A percentile compares a stretch with the other conserved stretches of the same genome.
phyloP scores from a whole-genome alignment of 225 moss, liverwort and hornwort genomes.

The Polytrichum commune region DNA sequence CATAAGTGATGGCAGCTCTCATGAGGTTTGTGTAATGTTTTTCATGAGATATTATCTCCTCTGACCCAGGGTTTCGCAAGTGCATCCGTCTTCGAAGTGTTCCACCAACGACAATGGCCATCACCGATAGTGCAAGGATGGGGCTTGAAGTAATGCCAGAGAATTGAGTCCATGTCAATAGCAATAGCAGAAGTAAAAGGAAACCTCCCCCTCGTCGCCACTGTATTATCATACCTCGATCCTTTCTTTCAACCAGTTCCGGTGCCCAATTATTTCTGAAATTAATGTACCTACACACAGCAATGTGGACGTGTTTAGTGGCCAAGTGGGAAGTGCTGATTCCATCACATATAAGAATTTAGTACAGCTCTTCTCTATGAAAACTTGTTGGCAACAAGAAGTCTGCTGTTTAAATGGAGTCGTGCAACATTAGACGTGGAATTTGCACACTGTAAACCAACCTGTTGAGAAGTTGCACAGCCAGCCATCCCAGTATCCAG shows the following conservation, averaged over 20 bases:
- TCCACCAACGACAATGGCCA: conserved; percentile 11
- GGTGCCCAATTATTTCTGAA: conserved; percentile 11
- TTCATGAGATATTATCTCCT: conserved; percentile 14
- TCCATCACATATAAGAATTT: not conserved
- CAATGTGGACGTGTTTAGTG: not conserved
- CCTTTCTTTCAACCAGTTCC: conserved; percentile 5
- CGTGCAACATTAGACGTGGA: not conserved
- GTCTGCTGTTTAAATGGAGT: not conserved
- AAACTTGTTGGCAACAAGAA: too few species aligned
- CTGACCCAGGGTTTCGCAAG: conserved; percentile 14
- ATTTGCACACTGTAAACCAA: too few species aligned
- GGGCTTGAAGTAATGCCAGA: conserved; percentile 17
- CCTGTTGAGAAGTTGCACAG: conserved; percentile 16
- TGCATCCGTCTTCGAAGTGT: conserved; percentile 23
- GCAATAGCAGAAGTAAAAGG: conserved; percentile 16
- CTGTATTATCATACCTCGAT: not conserved
- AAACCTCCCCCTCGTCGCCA: conserved; percentile 9
- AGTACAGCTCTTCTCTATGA: not conserved
- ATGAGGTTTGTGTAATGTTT: conserved; percentile 42
- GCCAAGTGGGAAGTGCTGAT: not conserved
- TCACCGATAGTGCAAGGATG: conserved; percentile 23
- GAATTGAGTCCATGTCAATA: conserved; percentile 31
- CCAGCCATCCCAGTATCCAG: conserved; percentile 47
- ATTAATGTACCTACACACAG: not conserved
- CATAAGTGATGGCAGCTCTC: conserved; percentile 46